These are phyloP conservation scores for Suaeda aralocaspica DNA, from an alignment of 148 eudicot genomes.

Conservation along the genomic window DNA sequence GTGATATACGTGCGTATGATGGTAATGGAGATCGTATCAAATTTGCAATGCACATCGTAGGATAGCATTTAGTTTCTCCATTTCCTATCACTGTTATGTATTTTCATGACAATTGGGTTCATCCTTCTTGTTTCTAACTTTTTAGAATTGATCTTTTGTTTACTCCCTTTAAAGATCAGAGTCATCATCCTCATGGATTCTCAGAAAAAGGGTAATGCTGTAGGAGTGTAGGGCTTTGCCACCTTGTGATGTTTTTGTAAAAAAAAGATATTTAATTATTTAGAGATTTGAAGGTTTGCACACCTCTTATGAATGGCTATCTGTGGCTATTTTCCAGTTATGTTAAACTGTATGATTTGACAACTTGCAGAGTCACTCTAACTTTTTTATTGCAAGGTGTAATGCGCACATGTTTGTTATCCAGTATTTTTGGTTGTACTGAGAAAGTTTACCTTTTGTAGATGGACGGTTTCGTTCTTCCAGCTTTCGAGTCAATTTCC, in stretches of 20 bases:
- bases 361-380: neutral
- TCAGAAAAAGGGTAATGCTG: neutral
- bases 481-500: slow-evolving; percentile 64
- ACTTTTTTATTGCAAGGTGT: neutral
- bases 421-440: neutral
- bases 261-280: too few species aligned
- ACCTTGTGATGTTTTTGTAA: too few species aligned
- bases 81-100: neutral
- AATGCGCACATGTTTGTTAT: neutral
- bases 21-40: neutral
- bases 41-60: neutral
- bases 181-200: neutral
- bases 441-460: slow-evolving; percentile 34
- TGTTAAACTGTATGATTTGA: neutral
- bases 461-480: slow-evolving; percentile 89
- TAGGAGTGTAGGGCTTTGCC: neutral
- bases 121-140: neutral
- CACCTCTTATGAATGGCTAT: too few species aligned
- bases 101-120: neutral
- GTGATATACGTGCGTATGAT: too few species aligned
- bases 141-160: neutral
- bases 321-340: neutral
- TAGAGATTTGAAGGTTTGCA: too few species aligned
- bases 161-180: too few species aligned
- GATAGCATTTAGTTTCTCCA: neutral